Percentiles rank a stretch among this genome's conserved stretches.
Conservation (phyloP, 1,284 basidiomycete genomes). For the Ustilago bromivora region DNA sequence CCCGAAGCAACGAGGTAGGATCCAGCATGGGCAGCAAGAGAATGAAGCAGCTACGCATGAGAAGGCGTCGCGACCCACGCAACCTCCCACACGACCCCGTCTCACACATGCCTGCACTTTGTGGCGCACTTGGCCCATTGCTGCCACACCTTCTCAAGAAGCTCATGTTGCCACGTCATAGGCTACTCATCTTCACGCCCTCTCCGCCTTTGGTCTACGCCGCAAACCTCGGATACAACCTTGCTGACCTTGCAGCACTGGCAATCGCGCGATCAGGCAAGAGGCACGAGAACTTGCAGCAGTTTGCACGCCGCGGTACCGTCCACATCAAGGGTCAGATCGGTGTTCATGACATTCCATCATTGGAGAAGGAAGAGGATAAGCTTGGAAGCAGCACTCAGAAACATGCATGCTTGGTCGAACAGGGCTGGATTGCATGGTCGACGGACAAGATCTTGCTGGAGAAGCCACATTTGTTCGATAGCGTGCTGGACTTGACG, state of each 20-base stretch:
- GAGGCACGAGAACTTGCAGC: slow-evolving; percentile 31
- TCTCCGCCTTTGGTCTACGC: slow-evolving; percentile 44
- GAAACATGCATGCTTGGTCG: neutral
- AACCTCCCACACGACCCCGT: slow-evolving; percentile 45
- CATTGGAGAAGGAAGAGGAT: slow-evolving; percentile 44
- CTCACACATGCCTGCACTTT: slow-evolving; percentile 56
- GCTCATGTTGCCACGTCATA: slow-evolving; percentile 48
- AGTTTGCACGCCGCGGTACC: slow-evolving; percentile 21
- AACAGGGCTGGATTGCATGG: slow-evolving; percentile 60
- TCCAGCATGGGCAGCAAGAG: slow-evolving; percentile 25
- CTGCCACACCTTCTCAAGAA: slow-evolving; percentile 57
- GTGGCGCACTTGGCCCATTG: slow-evolving; percentile 54
- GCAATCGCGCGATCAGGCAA: slow-evolving; percentile 27
- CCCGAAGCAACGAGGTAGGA: neutral
- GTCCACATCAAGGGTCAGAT: slow-evolving; percentile 52
- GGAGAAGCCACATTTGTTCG: slow-evolving; percentile 58
- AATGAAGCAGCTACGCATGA: slow-evolving; percentile 48
- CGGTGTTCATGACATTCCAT: slow-evolving; percentile 57
- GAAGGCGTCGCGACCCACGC: slow-evolving; percentile 37
- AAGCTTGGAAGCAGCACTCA: slow-evolving; percentile 3
- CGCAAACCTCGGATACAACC: slow-evolving; percentile 51
- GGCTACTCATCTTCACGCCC: slow-evolving; percentile 57
- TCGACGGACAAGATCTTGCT: slow-evolving; percentile 60
- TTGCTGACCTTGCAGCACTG: slow-evolving; percentile 45
- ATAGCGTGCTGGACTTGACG: slow-evolving; percentile 56